These are phyloP conservation scores for Flaveria floridana DNA, from an alignment of 140 eudicot species.

Conservation along the genomic window DNA sequence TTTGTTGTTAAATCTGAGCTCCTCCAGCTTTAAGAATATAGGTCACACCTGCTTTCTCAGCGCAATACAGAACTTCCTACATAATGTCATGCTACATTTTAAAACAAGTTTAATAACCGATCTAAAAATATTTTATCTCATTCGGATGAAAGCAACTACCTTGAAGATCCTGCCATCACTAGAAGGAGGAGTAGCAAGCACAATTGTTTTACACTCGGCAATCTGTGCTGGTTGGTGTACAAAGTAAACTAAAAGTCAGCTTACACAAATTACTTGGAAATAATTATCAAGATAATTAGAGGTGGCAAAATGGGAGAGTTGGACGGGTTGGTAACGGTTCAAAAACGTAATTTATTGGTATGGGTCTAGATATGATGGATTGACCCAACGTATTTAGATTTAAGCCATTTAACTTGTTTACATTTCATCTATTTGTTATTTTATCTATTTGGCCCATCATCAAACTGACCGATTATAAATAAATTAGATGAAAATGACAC, in stretches of 20 bases:
- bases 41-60: constrained; percentile 95
- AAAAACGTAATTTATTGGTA: background rate
- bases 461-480: background rate
- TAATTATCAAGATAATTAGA: background rate
- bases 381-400: too few species aligned
- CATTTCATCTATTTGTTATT: too few species aligned
- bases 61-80: constrained; percentile 92
- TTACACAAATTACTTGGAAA: background rate
- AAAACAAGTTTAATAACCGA: background rate
- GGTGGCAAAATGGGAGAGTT: background rate
- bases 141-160: constrained; percentile 43
- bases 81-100: constrained; percentile 11
- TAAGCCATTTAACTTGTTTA: too few species aligned
- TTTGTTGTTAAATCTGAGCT: constrained; percentile 63
- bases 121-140: background rate
- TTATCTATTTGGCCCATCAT: background rate
- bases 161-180: constrained; percentile 89
- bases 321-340: background rate
- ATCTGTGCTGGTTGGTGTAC: constrained; percentile 83
- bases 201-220: constrained; percentile 93
- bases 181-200: constrained; percentile 94
- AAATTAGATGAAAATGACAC: background rate
- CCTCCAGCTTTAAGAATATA: constrained; percentile 98
- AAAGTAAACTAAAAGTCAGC: constrained; percentile 31
- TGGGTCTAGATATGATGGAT: too few species aligned